Percentiles rank a stretch among this genome's conserved stretches.
These are phyloP conservation scores for Chaetomium strumarium DNA, from an alignment of 2,329 filamentous ascomycete genomes.

Conservation along the genomic window DNA sequence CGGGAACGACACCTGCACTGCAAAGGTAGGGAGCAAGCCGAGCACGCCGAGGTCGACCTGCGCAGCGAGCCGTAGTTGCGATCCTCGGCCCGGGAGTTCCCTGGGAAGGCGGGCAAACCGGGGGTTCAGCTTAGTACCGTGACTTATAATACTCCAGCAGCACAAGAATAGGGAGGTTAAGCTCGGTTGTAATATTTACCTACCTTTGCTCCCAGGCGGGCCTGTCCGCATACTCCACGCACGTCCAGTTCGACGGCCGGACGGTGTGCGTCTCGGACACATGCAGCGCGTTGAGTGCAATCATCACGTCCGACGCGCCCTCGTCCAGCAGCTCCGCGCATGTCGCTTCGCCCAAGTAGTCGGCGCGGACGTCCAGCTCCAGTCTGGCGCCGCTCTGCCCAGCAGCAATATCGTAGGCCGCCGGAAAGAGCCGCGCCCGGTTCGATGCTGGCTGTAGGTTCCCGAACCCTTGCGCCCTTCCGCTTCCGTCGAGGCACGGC, in stretches of 20 bases:
- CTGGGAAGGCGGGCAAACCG: too few species aligned
- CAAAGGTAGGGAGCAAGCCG: neutral
- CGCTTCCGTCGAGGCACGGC: neutral
- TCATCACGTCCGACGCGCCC: neutral
- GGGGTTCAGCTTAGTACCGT: too few species aligned
- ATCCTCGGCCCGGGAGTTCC: neutral
- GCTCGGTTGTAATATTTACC: neutral
- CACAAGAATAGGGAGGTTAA: too few species aligned
- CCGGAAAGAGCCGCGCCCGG: neutral
- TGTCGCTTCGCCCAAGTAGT: neutral
- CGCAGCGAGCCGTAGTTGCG: neutral
- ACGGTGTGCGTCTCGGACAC: neutral
- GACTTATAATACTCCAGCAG: too few species aligned
- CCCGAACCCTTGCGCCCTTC: neutral
- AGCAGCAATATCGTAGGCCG: neutral
- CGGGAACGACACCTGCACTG: neutral
- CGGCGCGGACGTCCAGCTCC: neutral
- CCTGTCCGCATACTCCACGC: neutral
- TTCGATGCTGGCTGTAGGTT: neutral
- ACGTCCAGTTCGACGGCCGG: conserved; percentile 1
- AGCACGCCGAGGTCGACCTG: neutral
- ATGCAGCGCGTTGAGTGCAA: neutral
- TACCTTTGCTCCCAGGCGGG: conserved; percentile 1
- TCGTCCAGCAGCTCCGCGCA: neutral
- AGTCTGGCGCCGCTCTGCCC: neutral